Evolutionary conservation across 1,284 basidiomycete genomes (phyloP).

Genomic region (Pseudozyma sp.): DNA sequence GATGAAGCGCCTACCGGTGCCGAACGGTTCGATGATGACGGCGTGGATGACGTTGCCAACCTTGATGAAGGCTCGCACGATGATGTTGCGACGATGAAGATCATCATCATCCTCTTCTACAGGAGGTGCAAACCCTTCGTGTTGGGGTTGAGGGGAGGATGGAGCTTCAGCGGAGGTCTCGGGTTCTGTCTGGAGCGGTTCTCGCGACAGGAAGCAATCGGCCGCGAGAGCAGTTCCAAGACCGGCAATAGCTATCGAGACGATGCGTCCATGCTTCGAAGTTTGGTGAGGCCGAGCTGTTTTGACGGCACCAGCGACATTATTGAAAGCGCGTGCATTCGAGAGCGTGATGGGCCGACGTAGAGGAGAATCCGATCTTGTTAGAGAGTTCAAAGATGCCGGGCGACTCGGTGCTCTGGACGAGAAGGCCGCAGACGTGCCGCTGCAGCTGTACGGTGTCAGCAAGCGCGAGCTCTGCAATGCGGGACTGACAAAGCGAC

Average conservation of each 20-base stretch:
- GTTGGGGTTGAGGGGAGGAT: constrained; percentile 5
- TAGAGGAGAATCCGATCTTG: neutral
- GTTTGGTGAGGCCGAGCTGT: neutral
- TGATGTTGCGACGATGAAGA: constrained; percentile 28
- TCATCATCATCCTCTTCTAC: constrained; percentile 42
- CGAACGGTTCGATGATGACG: constrained; percentile 84
- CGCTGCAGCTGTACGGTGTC: neutral
- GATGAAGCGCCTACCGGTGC: constrained; percentile 85
- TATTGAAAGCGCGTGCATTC: constrained; percentile 6
- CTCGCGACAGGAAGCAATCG: constrained; percentile 18
- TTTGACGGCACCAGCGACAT: neutral
- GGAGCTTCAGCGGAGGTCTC: neutral
- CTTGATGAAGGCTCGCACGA: constrained; percentile 32
- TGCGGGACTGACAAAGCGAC: neutral
- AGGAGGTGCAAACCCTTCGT: constrained; percentile 40
- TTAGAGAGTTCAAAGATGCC: neutral
- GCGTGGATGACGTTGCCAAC: constrained; percentile 41
- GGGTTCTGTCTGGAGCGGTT: constrained; percentile 23
- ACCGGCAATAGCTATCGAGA: constrained; percentile 34
- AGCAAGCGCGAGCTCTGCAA: neutral
- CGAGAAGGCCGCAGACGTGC: neutral
- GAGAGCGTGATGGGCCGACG: neutral
- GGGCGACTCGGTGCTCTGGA: neutral
- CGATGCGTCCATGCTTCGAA: constrained; percentile 9
- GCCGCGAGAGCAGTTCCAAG: constrained; percentile 20